These are phyloP conservation scores for Mycena latifolia DNA, from an alignment of 768 basidiomycete species.

Conservation along the genomic window DNA sequence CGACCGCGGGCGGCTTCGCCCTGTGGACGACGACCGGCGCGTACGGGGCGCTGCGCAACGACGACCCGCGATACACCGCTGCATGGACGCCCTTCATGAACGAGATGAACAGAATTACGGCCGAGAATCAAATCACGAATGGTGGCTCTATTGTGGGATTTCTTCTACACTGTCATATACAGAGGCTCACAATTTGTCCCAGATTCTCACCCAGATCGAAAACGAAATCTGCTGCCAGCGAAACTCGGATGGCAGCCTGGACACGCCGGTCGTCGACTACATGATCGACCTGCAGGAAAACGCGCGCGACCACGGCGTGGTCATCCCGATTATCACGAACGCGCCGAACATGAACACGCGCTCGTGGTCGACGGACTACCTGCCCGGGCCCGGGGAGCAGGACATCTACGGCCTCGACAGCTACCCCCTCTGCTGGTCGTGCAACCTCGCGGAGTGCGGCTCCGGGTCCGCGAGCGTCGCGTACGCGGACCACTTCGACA, in stretches of 20 bases:
- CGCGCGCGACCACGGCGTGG: slow-evolving; percentile 24
- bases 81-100: slow-evolving; percentile 53
- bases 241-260: slow-evolving; percentile 22
- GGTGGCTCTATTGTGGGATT: slow-evolving; percentile 29
- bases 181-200: neutral
- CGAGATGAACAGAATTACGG: slow-evolving; percentile 25
- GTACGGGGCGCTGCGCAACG: slow-evolving; percentile 61
- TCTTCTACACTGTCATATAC: too few species aligned
- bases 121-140: slow-evolving; percentile 25
- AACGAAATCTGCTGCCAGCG: slow-evolving; percentile 31
- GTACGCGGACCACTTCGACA: slow-evolving; percentile 23
- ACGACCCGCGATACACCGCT: slow-evolving; percentile 61
- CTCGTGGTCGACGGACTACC: slow-evolving; percentile 31
- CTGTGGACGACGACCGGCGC: slow-evolving; percentile 67
- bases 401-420: slow-evolving; percentile 31
- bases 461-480: slow-evolving; percentile 18
- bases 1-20: slow-evolving; percentile 69
- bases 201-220: slow-evolving; percentile 32
- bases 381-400: slow-evolving; percentile 27
- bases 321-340: slow-evolving; percentile 28
- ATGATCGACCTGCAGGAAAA: slow-evolving; percentile 32
- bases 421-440: slow-evolving; percentile 34
- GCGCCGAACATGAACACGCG: slow-evolving; percentile 28
- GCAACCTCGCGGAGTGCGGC: slow-evolving; percentile 29
- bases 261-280: slow-evolving; percentile 26